Percentiles rank a stretch among this genome's conserved stretches.
phyloP scores from a whole-genome alignment of 306 rosid species.

The Pterocarpus santalinus region DNA sequence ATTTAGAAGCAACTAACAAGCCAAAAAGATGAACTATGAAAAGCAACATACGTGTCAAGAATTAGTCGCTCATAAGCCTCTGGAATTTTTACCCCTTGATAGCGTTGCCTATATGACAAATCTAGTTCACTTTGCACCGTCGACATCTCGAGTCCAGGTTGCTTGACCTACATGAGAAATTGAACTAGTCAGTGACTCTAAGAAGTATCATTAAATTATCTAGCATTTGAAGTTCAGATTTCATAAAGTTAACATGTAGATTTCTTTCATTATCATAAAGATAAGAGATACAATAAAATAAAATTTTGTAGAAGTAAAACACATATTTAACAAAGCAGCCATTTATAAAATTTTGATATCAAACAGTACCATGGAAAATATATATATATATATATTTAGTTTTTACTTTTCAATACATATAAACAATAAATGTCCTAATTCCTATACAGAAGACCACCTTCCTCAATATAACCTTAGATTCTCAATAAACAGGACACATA shows the following conservation, averaged over 20 bases:
- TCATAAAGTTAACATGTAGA: conserved; percentile 16
- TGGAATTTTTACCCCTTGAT: conserved; percentile 80
- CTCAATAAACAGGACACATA: conserved; percentile 7
- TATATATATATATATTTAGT: not conserved
- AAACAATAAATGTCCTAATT: conserved; percentile 33
- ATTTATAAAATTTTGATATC: conserved; percentile 11
- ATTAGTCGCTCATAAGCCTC: conserved; percentile 98
- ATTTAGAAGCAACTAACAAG: conserved; percentile 27
- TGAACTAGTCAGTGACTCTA: conserved; percentile 40
- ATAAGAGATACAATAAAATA: conserved; percentile 25
- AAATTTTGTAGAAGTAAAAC: not conserved
- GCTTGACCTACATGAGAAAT: conserved; percentile 77
- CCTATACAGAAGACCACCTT: not conserved
- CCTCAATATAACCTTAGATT: not conserved
- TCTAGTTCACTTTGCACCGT: conserved; percentile 93
- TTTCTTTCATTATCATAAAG: not conserved
- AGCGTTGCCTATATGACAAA: conserved; percentile 89
- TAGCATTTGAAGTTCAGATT: conserved; percentile 7
- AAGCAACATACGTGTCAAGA: conserved; percentile 87
- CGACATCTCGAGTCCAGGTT: conserved; percentile 95
- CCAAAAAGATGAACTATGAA: conserved; percentile 14
- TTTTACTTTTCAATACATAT: conserved; percentile 12
- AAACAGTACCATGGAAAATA: not conserved
- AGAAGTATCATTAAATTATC: not conserved
- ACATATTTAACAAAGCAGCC: conserved; percentile 19